phyloP scores from a whole-genome alignment of 1,139 yeast genomes.

The Candida neerlandica region DNA sequence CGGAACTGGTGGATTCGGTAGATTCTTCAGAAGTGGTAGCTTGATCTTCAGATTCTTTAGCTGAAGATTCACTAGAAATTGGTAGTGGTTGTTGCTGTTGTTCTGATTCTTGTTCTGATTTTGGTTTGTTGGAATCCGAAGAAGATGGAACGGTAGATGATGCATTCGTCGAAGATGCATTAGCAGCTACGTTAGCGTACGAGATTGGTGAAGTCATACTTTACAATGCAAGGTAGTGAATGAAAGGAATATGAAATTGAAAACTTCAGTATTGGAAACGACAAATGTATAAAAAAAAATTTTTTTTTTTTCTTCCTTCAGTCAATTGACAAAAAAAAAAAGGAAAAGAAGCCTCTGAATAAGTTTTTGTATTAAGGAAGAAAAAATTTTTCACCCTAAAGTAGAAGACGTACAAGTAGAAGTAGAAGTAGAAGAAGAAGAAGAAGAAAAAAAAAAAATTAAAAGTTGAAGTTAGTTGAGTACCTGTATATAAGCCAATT shows the following conservation, averaged over 20 bases:
- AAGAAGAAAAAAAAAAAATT: no score
- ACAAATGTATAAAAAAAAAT: background rate
- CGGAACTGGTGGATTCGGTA: slow-evolving; percentile 1
- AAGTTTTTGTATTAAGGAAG: background rate
- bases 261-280: no score
- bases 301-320: background rate
- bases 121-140: background rate
- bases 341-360: background rate
- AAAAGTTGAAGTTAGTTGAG: no score
- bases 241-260: background rate
- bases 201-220: slow-evolving; percentile 18
- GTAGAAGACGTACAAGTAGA: no score
- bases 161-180: slow-evolving; percentile 17
- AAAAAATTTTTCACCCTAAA: background rate
- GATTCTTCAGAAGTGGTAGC: background rate
- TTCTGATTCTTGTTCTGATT: slow-evolving; percentile 3
- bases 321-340: background rate
- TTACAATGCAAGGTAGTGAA: background rate
- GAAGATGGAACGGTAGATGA: slow-evolving; percentile 6
- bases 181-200: slow-evolving; percentile 48
- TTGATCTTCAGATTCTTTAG: slow-evolving; percentile 1
- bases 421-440: background rate
- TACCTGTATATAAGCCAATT: no score
- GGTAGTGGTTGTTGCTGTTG: background rate
- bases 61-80: background rate